Evolutionary conservation across 1,284 basidiomycete genomes (phyloP).

Genomic region (Ceratobasidium sp.): DNA sequence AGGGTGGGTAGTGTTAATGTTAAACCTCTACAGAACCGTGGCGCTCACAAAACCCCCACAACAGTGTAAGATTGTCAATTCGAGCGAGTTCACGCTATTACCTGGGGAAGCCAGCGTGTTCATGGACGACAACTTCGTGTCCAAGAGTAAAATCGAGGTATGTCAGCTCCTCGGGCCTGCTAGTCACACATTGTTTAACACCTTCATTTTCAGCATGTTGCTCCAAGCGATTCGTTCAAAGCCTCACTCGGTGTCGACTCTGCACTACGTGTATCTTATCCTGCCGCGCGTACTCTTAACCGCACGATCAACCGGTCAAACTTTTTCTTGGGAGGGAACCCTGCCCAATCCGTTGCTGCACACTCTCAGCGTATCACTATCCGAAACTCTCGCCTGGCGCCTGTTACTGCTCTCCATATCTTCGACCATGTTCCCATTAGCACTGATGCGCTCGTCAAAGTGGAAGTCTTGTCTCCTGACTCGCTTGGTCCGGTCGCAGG

Average conservation of each 20-base stretch:
- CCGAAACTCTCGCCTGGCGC: constrained; percentile 48
- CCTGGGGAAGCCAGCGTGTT: constrained; percentile 48
- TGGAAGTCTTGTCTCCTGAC: constrained; percentile 48
- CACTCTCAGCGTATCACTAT: constrained; percentile 50
- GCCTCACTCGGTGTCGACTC: constrained; percentile 47
- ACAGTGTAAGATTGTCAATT: constrained; percentile 45
- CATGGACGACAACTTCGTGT: constrained; percentile 50
- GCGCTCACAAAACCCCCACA: not conserved
- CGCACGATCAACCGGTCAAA: constrained; percentile 41
- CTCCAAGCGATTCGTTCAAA: constrained; percentile 46
- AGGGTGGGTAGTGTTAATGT: not conserved
- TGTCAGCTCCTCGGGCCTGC: not conserved
- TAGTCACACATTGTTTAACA: constrained; percentile 32
- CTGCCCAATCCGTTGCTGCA: constrained; percentile 45
- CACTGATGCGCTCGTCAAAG: constrained; percentile 49
- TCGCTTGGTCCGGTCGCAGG: constrained; percentile 8
- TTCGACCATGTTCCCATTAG: constrained; percentile 50
- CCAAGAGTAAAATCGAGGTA: constrained; percentile 43
- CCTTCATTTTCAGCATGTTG: constrained; percentile 39
- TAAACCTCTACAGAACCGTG: not conserved
- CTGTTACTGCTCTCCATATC: constrained; percentile 47
- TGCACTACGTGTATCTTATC: constrained; percentile 49
- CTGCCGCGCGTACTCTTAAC: constrained; percentile 48
- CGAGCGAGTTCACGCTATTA: constrained; percentile 44
- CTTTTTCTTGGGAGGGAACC: constrained; percentile 41